phyloP scores from a whole-genome alignment of 2,329 filamentous ascomycete genomes.

The Coniochaeta hoffmannii region DNA sequence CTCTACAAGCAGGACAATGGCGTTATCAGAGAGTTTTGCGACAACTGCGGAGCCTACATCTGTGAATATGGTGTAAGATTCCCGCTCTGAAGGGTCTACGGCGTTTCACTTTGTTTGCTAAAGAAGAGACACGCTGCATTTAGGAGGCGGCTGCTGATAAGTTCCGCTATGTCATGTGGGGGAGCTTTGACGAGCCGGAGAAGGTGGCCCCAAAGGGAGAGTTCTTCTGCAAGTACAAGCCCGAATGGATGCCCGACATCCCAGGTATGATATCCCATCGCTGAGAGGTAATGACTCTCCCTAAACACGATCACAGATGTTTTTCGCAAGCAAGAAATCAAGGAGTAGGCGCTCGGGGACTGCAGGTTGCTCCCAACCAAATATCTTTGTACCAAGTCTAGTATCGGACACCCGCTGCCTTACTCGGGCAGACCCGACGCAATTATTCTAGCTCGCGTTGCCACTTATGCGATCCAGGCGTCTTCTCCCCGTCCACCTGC shows the following conservation, averaged over 20 bases:
- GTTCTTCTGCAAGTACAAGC: slow-evolving; percentile 42
- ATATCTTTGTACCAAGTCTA: too few relatives aligned
- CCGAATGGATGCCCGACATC: slow-evolving; percentile 43
- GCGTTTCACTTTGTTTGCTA: background rate
- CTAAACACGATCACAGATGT: slow-evolving; percentile 20
- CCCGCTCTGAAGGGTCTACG: background rate
- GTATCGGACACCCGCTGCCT: too few relatives aligned
- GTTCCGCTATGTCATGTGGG: slow-evolving; percentile 35
- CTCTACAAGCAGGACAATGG: slow-evolving; percentile 23
- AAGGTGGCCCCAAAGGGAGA: slow-evolving; percentile 44
- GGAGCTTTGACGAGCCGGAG: slow-evolving; percentile 41
- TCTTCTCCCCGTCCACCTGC: slow-evolving; percentile 18
- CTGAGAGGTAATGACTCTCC: background rate
- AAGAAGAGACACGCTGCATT: background rate
- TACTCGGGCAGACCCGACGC: too few relatives aligned
- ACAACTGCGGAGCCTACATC: slow-evolving; percentile 21
- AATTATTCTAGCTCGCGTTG: too few relatives aligned
- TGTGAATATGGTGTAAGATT: slow-evolving; percentile 23
- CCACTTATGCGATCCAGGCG: background rate
- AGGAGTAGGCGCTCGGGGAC: slow-evolving; percentile 25
- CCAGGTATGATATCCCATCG: slow-evolving; percentile 24
- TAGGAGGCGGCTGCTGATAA: slow-evolving; percentile 34
- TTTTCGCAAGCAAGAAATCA: slow-evolving; percentile 37
- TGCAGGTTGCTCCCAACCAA: too few relatives aligned
- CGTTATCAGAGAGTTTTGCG: slow-evolving; percentile 24